phyloP scores from a whole-genome alignment of 2,329 filamentous ascomycete species.

The Cryoendolithus antarcticus region DNA sequence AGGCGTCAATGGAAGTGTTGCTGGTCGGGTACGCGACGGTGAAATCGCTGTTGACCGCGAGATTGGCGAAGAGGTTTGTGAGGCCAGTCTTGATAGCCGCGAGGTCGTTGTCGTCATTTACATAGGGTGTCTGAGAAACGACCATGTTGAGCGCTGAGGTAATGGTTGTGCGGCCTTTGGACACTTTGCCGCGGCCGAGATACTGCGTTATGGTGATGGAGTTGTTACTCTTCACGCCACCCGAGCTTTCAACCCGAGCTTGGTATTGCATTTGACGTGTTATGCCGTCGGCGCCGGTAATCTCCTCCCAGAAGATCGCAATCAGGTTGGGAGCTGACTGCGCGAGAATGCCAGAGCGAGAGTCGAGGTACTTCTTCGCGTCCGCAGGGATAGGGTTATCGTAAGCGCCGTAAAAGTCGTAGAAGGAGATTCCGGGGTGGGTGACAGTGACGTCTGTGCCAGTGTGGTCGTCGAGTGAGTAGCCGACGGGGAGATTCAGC shows the following conservation, averaged over 20 bases:
- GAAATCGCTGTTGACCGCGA: conserved; percentile 43
- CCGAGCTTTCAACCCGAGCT: conserved; percentile 48
- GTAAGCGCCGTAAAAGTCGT: conserved; percentile 55
- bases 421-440: conserved; percentile 43
- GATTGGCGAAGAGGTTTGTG: conserved; percentile 44
- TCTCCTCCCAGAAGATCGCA: conserved; percentile 49
- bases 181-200: conserved; percentile 51
- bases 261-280: conserved; percentile 55
- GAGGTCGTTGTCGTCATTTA: conserved; percentile 45
- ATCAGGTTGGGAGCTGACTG: conserved; percentile 56
- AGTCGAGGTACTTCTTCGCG: conserved; percentile 29
- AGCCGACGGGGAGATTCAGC: conserved; percentile 41
- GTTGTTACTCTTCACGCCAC: conserved; percentile 28
- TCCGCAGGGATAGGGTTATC: conserved; percentile 29
- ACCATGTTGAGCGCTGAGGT: conserved; percentile 44
- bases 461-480: conserved; percentile 41
- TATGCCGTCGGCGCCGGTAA: conserved; percentile 44
- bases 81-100: conserved; percentile 53
- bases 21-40: conserved; percentile 44
- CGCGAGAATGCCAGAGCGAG: conserved; percentile 47
- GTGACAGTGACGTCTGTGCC: conserved; percentile 44
- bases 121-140: conserved; percentile 48
- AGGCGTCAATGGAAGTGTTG: conserved; percentile 42
- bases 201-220: conserved; percentile 39
- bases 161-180: conserved; percentile 50